Evolutionary conservation across 2,329 filamentous ascomycete genomes (phyloP).

Genomic region (Ambrosiella cleistominuta): DNA sequence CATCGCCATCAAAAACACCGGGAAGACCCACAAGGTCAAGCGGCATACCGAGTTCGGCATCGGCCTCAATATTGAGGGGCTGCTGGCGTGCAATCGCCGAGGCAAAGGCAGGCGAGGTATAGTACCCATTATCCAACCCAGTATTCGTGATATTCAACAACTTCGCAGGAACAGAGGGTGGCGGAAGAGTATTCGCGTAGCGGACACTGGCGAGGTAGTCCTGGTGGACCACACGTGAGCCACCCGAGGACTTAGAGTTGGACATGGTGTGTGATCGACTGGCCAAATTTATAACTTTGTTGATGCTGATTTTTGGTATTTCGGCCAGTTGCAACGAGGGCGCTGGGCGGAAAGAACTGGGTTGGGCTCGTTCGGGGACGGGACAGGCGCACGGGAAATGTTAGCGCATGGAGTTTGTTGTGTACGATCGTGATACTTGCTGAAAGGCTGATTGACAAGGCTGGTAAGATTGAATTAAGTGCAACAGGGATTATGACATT

Average conservation of each 20-base stretch:
- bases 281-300: too few relatives aligned
- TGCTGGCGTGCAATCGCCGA: slow-evolving; percentile 80
- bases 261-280: slow-evolving; percentile 3
- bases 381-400: too few relatives aligned
- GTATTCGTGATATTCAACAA: slow-evolving; percentile 93
- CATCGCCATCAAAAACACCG: slow-evolving; percentile 85
- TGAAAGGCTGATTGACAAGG: slow-evolving; percentile 7
- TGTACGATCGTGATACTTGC: background rate
- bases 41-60: slow-evolving; percentile 95
- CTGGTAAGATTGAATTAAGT: background rate
- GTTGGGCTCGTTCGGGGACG: too few relatives aligned
- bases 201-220: slow-evolving; percentile 94
- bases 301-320: too few relatives aligned
- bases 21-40: slow-evolving; percentile 90
- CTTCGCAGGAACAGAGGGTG: slow-evolving; percentile 87
- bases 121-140: slow-evolving; percentile 69
- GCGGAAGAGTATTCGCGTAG: slow-evolving; percentile 89
- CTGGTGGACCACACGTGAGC: slow-evolving; percentile 57
- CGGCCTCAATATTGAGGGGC: slow-evolving; percentile 87
- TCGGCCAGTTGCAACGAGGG: too few relatives aligned
- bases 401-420: background rate
- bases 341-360: too few relatives aligned
- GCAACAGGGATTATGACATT: background rate
- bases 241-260: slow-evolving; percentile 15
- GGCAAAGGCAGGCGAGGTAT: slow-evolving; percentile 79